Base-by-base conservation (phyloP, 2,329 filamentous ascomycete genomes). In the Pseudogymnoascus sp. region DNA sequence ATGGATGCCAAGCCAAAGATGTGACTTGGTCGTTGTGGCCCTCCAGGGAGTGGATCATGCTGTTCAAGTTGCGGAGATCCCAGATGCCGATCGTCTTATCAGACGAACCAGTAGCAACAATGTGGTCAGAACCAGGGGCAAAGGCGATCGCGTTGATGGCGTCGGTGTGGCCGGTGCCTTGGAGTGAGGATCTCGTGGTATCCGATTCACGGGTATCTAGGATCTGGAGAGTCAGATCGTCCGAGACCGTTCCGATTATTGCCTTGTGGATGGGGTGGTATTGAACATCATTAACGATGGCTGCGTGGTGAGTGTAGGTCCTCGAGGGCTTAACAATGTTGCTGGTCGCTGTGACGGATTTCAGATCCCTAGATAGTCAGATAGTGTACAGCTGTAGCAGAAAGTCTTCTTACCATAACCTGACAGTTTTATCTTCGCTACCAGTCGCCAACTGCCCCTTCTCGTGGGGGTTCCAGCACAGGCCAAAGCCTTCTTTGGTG, bases 131-230 rank as follows among this genome's bases (percentile, higher is more conserved):
- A 34, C 88, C 88, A 0, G 93, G 93, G 72, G 97, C 96, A 79
- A 97, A 99, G 0, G 95, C 88, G 25, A 99, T 80, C n/a, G 91
- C 89, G 74, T 99, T 99, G 76, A 99, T 93, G 16, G 93, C 93
- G 75, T 97, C 95, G 7, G 84, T 84, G 73, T 99, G 96, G 8
- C 93, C 93, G 59, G 85, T 81, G 16, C 86, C 88, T 40, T 88
- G 83, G 60, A 89, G 82, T 3, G 90, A 86, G 0, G 91, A 86
- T 67, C 83, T 84, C 66, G 84, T 85, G 62, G 82, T 87, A 63
- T 86, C 83, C 31, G 81, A 73, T 72, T 84, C 83, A 70, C 95
- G 88, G n/a, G 89, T 83, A 74, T 99, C 95, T 65, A 97, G 83
- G 65, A 99, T 89, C 75, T 97, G 91, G 65, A 97, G 85, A 6